Percentiles rank a stretch among this genome's conserved stretches.
These are phyloP conservation scores for sweet orange (Citrus sinensis) DNA, from an alignment of 345 rosid species.

Conservation along the genomic window DNA sequence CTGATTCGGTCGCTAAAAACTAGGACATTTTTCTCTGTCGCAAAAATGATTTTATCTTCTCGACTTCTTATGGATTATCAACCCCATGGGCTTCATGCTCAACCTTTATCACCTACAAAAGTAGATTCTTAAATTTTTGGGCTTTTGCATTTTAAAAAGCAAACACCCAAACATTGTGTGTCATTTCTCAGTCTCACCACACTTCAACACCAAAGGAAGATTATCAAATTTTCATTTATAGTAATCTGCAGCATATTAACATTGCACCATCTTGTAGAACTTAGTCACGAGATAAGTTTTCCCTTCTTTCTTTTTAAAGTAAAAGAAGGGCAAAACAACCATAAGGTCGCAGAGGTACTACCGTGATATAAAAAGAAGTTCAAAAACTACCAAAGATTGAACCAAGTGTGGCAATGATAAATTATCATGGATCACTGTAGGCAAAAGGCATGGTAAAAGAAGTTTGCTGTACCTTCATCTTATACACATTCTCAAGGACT, in stretches of 20 bases:
- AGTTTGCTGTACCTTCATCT: conserved; percentile 65
- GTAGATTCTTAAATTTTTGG: too few species aligned
- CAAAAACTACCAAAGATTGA: neutral
- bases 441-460: neutral
- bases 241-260: too few species aligned
- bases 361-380: neutral
- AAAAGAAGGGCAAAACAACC: too few species aligned
- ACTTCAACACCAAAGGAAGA: too few species aligned
- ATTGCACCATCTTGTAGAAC: too few species aligned
- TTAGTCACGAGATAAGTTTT: too few species aligned
- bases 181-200: too few species aligned
- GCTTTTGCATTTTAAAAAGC: too few species aligned
- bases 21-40: conserved; percentile 58
- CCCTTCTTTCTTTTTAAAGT: too few species aligned
- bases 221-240: too few species aligned
- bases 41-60: conserved; percentile 77
- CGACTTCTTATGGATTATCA: conserved; percentile 75
- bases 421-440: neutral
- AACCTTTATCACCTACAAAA: conserved; percentile 64
- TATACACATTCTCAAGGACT: conserved; percentile 90
- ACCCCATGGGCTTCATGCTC: conserved; percentile 89
- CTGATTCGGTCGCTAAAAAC: neutral
- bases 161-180: too few species aligned
- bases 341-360: too few species aligned
- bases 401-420: neutral